Evolutionary conservation across 2,329 filamentous ascomycete species (phyloP).

Genomic region (Cadophora luteo-olivacea): DNA sequence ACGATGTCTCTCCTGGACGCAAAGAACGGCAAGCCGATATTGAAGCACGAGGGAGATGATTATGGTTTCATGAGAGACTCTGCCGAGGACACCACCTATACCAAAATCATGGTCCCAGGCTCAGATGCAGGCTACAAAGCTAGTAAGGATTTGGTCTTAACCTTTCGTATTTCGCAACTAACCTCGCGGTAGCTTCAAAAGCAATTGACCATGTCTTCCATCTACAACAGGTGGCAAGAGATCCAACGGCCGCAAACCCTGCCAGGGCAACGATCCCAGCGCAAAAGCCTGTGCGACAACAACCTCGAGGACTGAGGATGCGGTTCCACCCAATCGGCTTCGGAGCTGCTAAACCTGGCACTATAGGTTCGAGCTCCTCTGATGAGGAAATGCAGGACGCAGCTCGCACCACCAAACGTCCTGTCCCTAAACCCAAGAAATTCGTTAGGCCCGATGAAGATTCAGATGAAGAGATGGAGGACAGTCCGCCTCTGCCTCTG

Average conservation of each 20-base stretch:
- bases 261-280: slow-evolving; percentile 52
- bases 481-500: slow-evolving; percentile 21
- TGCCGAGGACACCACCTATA: slow-evolving; percentile 56
- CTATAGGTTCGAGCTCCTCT: slow-evolving; percentile 44
- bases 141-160: slow-evolving; percentile 51
- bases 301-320: slow-evolving; percentile 71
- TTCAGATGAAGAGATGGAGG: slow-evolving; percentile 35
- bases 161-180: background rate
- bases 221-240: slow-evolving; percentile 64
- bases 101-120: slow-evolving; percentile 67
- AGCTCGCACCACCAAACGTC: slow-evolving; percentile 15
- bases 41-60: slow-evolving; percentile 68
- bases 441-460: background rate
- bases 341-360: slow-evolving; percentile 51
- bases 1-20: slow-evolving; percentile 67
- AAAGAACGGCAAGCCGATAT: slow-evolving; percentile 57
- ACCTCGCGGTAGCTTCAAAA: slow-evolving; percentile 31
- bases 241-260: slow-evolving; percentile 30
- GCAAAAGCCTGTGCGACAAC: slow-evolving; percentile 62
- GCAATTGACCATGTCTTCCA: slow-evolving; percentile 66
- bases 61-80: slow-evolving; percentile 66
- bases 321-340: slow-evolving; percentile 72
- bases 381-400: slow-evolving; percentile 32
- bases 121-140: slow-evolving; percentile 60
- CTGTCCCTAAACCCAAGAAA: slow-evolving; percentile 6